A percentile compares a stretch with the other conserved stretches of the same genome.
phyloP scores from a whole-genome alignment of 805 yeast species.

The Candida lessepsii region DNA sequence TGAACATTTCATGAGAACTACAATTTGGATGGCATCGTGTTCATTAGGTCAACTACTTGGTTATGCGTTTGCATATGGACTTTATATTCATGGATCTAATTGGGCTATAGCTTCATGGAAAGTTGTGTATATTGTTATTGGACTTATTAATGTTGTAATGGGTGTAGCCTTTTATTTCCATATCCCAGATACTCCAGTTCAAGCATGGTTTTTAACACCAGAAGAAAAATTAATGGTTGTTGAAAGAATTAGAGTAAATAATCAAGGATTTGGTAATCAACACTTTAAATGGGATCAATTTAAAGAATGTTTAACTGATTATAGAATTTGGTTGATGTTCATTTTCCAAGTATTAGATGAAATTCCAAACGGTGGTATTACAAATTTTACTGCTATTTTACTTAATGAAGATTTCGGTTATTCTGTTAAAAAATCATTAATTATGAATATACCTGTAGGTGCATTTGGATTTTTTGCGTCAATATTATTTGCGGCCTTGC shows the following conservation, averaged over 20 bases:
- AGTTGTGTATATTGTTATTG: constrained; percentile 55
- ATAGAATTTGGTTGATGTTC: constrained; percentile 33
- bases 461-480: constrained; percentile 28
- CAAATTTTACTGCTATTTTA: constrained; percentile 29
- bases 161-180: constrained; percentile 47
- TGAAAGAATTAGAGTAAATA: constrained; percentile 27
- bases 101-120: constrained; percentile 57
- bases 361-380: constrained; percentile 31
- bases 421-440: constrained; percentile 20
- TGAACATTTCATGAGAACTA: background rate
- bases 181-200: constrained; percentile 34
- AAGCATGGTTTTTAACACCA: constrained; percentile 37
- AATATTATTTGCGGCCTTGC: constrained; percentile 22
- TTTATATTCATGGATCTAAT: constrained; percentile 32
- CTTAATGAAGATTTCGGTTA: constrained; percentile 21
- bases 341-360: constrained; percentile 6
- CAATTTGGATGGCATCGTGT: constrained; percentile 16
- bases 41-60: constrained; percentile 39
- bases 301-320: constrained; percentile 31
- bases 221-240: constrained; percentile 32
- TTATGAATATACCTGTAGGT: constrained; percentile 40
- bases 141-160: constrained; percentile 51
- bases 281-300: constrained; percentile 36
- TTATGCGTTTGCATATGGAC: constrained; percentile 54
- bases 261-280: constrained; percentile 42